Base-by-base conservation (phyloP, 148 eudicot genomes). In the Fagopyrum homotropicum region DNA sequence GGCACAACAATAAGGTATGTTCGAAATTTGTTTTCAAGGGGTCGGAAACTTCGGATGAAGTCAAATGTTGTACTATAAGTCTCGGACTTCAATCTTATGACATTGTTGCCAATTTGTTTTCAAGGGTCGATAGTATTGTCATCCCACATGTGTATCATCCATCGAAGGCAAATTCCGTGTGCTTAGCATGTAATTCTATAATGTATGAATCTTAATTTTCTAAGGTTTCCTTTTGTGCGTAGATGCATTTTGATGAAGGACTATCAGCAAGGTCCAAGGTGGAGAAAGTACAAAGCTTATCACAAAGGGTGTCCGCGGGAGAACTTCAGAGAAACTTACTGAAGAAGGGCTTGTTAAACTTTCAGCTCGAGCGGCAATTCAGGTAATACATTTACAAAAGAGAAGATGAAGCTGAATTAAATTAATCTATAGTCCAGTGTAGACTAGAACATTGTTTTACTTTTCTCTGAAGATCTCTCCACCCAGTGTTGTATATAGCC, bases 161-260 rank as follows among this genome's bases (percentile, higher is more conserved):
- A 26, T 60, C 14, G 7, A 35, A 60, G 29, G 66, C 12, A 30
- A 29, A 29, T 63, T 63, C 14, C 3, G 40, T 35, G 40, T 35
- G 4, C 61, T 63, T 63, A 16, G 10, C 4, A 30, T 63, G 35
- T 15, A 35, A 5, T 66, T 43, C 10, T 22, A 17, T 66, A 9
- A 1, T 48, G 4, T 16, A 19, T 45, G 17, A 22, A 22, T 68
- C 72, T 14, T 40, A 60, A 75, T 64, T 11, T 61, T 5, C 70
- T 75, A 45, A 48, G 35, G 50, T 50, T 76, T 78, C 50, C 54
- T 72, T 82, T 77, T 81, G 61, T 74, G 56, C 76, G 73, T 81
- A 94, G 97, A 81, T 86, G 79, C 99, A 95, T 86, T 95, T 95
- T 86, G 97, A 90, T 80, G 97, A 95, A 82, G 99, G 91, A 16